Evolutionary conservation across 768 basidiomycete species (phyloP).

Genomic region (Calvatia gigantea): DNA sequence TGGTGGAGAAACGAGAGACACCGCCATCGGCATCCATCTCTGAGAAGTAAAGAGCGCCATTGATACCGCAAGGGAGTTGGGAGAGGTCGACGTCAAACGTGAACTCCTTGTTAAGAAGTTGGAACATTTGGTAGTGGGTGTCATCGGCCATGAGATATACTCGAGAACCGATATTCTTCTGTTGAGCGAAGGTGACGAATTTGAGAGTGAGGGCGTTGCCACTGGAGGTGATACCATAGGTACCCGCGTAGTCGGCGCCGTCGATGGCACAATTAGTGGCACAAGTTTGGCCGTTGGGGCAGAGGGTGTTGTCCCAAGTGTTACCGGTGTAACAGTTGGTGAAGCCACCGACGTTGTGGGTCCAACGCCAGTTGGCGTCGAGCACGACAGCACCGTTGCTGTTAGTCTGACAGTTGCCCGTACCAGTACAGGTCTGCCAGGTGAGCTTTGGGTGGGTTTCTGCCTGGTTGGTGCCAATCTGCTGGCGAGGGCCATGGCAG

Average conservation of each 20-base stretch:
- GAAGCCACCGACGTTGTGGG: constrained; percentile 33
- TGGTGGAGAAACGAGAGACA: constrained; percentile 36
- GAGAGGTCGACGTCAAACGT: constrained; percentile 15
- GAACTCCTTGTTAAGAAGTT: constrained; percentile 13
- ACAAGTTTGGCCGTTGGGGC: constrained; percentile 46
- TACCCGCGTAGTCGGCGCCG: constrained; percentile 44
- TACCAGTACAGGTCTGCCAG: constrained; percentile 35
- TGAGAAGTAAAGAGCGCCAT: constrained; percentile 13
- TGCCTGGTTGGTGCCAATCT: constrained; percentile 39
- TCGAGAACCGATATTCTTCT: constrained; percentile 13
- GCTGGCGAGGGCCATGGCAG: constrained; percentile 36
- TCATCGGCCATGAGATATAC: constrained; percentile 13
- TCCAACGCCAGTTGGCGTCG: constrained; percentile 52
- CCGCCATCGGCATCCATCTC: constrained; percentile 15
- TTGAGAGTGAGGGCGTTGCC: constrained; percentile 43
- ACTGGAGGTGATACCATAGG: constrained; percentile 48
- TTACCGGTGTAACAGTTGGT: constrained; percentile 49
- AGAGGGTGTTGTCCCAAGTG: constrained; percentile 47
- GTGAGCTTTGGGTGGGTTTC: constrained; percentile 43
- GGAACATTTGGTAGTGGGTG: constrained; percentile 12
- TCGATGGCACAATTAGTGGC: constrained; percentile 40
- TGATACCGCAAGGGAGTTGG: constrained; percentile 12
- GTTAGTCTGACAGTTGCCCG: constrained; percentile 32
- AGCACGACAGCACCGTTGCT: constrained; percentile 26
- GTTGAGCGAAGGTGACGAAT: constrained; percentile 35